Conservation (phyloP, 2,329 filamentous ascomycete species). For the Alternaria gansuensis region DNA sequence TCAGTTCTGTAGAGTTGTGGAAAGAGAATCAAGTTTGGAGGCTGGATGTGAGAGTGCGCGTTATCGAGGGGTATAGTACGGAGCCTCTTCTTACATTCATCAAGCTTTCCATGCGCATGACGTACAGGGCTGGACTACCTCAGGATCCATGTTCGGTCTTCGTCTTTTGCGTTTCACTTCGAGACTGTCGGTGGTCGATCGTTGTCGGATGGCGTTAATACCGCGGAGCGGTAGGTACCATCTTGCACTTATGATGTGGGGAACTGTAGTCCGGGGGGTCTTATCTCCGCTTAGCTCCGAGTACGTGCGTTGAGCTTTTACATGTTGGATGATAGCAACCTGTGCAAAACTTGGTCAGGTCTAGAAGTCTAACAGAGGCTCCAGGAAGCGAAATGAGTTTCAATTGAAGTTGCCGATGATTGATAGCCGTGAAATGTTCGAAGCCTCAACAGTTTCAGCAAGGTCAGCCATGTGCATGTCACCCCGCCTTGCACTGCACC, state of each 20-base stretch:
- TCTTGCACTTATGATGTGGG: constrained; percentile 6
- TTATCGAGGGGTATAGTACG: constrained; percentile 4
- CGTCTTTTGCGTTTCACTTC: neutral
- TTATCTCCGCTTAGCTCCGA: constrained; percentile 19
- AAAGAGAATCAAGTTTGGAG: neutral
- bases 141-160: constrained; percentile 1
- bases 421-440: neutral
- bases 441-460: neutral
- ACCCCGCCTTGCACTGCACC: neutral
- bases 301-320: neutral
- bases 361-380: neutral
- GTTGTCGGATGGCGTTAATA: constrained; percentile 18
- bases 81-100: constrained; percentile 10
- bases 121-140: constrained; percentile 6
- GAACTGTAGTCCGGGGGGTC: neutral
- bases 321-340: neutral
- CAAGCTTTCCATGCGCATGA: constrained; percentile 13
- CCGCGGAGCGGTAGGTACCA: constrained; percentile 18
- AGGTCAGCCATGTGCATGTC: neutral
- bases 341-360: neutral
- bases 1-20: neutral
- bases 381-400: neutral
- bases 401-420: neutral
- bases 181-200: constrained; percentile 3
- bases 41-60: neutral